Percentiles rank a stretch among this genome's conserved stretches.
These are phyloP conservation scores for Adiantum capillusveneris DNA, from an alignment of 75 land plant species.

Conservation along the genomic window DNA sequence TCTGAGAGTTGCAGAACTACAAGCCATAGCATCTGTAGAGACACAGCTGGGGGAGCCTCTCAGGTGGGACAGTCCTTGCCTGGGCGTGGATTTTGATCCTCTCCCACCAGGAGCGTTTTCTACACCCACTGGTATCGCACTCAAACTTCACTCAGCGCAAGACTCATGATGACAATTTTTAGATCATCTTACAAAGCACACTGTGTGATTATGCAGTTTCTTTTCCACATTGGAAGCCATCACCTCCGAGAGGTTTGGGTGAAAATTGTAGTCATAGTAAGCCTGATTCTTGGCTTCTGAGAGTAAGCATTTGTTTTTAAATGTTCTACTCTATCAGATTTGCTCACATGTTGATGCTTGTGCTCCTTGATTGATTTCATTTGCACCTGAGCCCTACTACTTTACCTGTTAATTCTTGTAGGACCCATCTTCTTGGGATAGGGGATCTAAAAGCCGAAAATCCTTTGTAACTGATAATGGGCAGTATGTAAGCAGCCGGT, in stretches of 20 bases:
- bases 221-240: too few relatives aligned
- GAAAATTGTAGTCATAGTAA: too few relatives aligned
- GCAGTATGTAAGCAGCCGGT: conserved; percentile 15
- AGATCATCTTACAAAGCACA: too few relatives aligned
- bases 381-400: not conserved
- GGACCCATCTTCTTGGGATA: not conserved
- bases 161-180: too few relatives aligned
- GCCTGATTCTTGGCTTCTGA: not conserved
- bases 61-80: conserved; percentile 81
- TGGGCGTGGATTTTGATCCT: conserved; percentile 89
- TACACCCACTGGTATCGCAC: conserved; percentile 33
- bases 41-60: conserved; percentile 86
- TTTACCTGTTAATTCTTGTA: not conserved
- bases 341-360: too few relatives aligned
- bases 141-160: too few relatives aligned
- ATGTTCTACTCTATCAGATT: too few relatives aligned
- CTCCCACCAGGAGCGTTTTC: conserved; percentile 90
- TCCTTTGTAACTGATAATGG: conserved; percentile 9
- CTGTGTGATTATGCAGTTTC: too few relatives aligned
- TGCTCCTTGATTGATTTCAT: too few relatives aligned
- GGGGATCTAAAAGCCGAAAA: not conserved
- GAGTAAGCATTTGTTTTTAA: not conserved
- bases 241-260: too few relatives aligned
- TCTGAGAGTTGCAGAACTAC: conserved; percentile 32
- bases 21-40: conserved; percentile 70